A percentile compares a stretch with the other conserved stretches of the same genome.
Evolutionary conservation across 148 eudicot genomes (phyloP).

Genomic region (Dianthus caryophyllus): DNA sequence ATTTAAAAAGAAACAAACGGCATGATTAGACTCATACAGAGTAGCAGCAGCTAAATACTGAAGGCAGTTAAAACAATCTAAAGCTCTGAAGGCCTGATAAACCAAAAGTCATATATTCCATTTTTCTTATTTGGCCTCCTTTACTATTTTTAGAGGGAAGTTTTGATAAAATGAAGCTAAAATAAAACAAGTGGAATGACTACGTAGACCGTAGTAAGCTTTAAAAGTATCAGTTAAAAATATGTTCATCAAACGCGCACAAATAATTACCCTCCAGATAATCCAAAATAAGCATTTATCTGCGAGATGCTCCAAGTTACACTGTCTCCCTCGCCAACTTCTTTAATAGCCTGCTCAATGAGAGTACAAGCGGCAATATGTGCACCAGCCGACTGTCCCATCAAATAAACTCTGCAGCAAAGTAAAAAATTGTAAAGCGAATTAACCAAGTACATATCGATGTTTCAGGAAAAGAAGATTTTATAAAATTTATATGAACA

Average conservation of each 20-base stretch:
- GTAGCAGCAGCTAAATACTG: too few relatives aligned
- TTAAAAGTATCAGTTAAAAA: neutral
- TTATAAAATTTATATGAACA: too few relatives aligned
- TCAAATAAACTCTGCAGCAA: constrained; percentile 59
- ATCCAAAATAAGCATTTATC: constrained; percentile 84
- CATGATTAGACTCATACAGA: too few relatives aligned
- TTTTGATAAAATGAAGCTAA: too few relatives aligned
- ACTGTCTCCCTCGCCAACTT: constrained; percentile 46
- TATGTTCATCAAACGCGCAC: constrained; percentile 10
- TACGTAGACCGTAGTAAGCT: constrained; percentile 40
- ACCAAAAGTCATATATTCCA: neutral
- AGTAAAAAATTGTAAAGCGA: constrained; percentile 27
- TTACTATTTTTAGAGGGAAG: too few relatives aligned
- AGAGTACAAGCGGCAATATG: constrained; percentile 91
- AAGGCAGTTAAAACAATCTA: neutral
- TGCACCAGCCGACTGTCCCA: constrained; percentile 99
- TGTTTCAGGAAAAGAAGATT: neutral
- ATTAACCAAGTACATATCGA: neutral
- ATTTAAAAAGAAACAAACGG: too few relatives aligned
- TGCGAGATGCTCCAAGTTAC: constrained; percentile 82
- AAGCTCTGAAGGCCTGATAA: neutral
- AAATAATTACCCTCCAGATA: constrained; percentile 83
- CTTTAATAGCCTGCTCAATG: constrained; percentile 80
- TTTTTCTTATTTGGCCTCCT: too few relatives aligned
- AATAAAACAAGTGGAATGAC: constrained; percentile 12